Conservation (phyloP, 2,329 filamentous ascomycete genomes). For the Nemania serpens region DNA sequence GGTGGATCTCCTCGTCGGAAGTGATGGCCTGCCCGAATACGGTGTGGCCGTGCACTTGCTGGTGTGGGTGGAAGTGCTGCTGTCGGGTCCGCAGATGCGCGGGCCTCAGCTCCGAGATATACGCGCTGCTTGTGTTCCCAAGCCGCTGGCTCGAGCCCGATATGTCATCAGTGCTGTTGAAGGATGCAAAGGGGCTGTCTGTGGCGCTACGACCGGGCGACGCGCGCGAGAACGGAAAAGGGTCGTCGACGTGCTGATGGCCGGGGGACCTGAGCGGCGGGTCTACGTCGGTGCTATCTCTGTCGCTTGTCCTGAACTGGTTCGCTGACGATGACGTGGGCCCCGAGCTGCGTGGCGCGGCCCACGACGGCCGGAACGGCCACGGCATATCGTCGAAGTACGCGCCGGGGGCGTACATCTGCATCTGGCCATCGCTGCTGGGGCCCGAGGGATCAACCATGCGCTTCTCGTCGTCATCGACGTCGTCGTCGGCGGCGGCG, state of each 20-base stretch:
- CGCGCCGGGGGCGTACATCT: slow-evolving; percentile 1
- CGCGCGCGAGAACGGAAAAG: background rate
- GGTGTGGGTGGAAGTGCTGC: slow-evolving; percentile 1
- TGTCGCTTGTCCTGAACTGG: slow-evolving; percentile 5
- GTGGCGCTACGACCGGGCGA: background rate
- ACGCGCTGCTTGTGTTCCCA: slow-evolving; percentile 14
- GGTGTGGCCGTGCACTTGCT: background rate
- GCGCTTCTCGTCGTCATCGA: slow-evolving; percentile 17
- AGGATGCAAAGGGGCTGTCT: background rate
- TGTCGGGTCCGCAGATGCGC: background rate
- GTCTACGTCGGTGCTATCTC: slow-evolving; percentile 8
- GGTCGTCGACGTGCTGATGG: background rate
- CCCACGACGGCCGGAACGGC: slow-evolving; percentile 25
- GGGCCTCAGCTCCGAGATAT: slow-evolving; percentile 14
- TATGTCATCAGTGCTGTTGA: slow-evolving; percentile 18
- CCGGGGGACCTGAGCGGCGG: background rate
- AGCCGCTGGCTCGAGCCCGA: slow-evolving; percentile 10
- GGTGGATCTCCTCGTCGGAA: slow-evolving; percentile 15
- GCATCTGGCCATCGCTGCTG: slow-evolving; percentile 5
- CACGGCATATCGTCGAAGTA: slow-evolving; percentile 21
- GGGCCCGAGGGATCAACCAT: background rate
- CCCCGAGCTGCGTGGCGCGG: background rate
- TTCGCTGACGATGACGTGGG: background rate
- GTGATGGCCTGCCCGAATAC: slow-evolving; percentile 14
- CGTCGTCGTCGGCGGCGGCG: background rate